These are phyloP conservation scores for Phytophthora multivora DNA, from an alignment of 352 stramenopile genomes.

Conservation along the genomic window DNA sequence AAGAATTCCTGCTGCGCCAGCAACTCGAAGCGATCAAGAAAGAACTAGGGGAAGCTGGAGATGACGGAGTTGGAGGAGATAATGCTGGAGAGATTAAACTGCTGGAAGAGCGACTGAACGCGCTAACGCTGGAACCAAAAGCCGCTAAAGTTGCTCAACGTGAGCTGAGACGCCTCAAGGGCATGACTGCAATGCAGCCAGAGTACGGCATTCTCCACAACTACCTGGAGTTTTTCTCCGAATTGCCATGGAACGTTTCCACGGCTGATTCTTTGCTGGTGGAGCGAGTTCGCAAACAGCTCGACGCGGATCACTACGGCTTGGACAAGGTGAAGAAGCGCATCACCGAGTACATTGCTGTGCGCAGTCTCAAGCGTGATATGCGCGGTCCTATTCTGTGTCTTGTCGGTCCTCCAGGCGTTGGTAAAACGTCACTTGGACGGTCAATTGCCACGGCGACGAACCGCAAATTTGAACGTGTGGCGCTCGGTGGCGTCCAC, in stretches of 20 bases:
- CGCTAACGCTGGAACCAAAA: conserved; percentile 54
- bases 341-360: conserved; percentile 88
- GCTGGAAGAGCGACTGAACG: conserved; percentile 63
- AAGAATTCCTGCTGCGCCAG: conserved; percentile 97
- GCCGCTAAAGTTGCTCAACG: conserved; percentile 64
- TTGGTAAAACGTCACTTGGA: conserved; percentile 85
- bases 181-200: conserved; percentile 76
- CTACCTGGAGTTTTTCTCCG: conserved; percentile 82
- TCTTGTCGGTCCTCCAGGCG: conserved; percentile 82
- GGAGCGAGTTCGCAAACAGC: conserved; percentile 57
- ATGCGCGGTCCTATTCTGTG: conserved; percentile 90
- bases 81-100: conserved; percentile 54
- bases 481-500: conserved; percentile 79
- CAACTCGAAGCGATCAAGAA: conserved; percentile 99
- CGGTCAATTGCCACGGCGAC: conserved; percentile 81
- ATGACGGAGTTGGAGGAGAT: conserved; percentile 42
- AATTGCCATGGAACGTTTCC: conserved; percentile 67
- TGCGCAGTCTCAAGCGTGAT: conserved; percentile 78
- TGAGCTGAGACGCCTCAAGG: conserved; percentile 72
- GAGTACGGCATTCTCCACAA: conserved; percentile 84
- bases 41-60: conserved; percentile 88
- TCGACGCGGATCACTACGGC: conserved; percentile 83
- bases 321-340: conserved; percentile 87
- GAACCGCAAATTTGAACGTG: conserved; percentile 75
- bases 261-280: conserved; percentile 66